These are phyloP conservation scores for Lepidium sativum DNA, from an alignment of 345 rosid species.

Conservation along the genomic window DNA sequence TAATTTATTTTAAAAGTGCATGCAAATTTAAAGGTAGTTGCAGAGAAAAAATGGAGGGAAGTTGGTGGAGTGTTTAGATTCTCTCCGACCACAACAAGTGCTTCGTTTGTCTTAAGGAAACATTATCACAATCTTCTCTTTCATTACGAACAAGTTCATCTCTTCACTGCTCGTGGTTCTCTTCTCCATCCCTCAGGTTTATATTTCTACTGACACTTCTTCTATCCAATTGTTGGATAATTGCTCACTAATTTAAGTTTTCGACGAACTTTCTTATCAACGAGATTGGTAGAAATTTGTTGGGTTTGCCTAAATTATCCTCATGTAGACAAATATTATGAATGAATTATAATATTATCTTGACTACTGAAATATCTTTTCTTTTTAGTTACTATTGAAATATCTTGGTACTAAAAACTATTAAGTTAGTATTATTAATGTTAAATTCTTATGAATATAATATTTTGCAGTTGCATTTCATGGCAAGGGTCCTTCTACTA, in stretches of 20 bases:
- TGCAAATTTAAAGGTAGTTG: slow-evolving; percentile 52
- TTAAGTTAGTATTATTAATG: neutral
- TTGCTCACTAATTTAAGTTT: neutral
- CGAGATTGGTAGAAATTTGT: too few species aligned
- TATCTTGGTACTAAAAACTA: neutral
- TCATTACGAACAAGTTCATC: slow-evolving; percentile 87
- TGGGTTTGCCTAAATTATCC: too few species aligned
- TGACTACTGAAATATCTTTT: too few species aligned
- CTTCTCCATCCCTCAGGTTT: slow-evolving; percentile 44
- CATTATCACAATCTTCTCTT: slow-evolving; percentile 73
- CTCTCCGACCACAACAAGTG: slow-evolving; percentile 91
- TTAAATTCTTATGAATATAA: neutral
- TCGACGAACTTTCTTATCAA: too few species aligned
- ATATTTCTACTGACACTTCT: neutral
- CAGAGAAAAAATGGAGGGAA: slow-evolving; percentile 99
- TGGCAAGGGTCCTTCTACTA: slow-evolving; percentile 31
- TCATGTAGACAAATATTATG: too few species aligned
- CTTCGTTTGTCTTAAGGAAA: slow-evolving; percentile 86
- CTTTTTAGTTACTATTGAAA: neutral
- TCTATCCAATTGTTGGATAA: neutral
- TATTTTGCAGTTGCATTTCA: slow-evolving; percentile 40
- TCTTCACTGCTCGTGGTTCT: slow-evolving; percentile 65
- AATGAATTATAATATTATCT: too few species aligned
- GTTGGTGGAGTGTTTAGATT: slow-evolving; percentile 82
- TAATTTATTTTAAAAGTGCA: neutral